A percentile compares a stretch with the other conserved stretches of the same genome.
phyloP scores from a whole-genome alignment of 805 yeast species.

The Saccharomycopsis babjevae region DNA sequence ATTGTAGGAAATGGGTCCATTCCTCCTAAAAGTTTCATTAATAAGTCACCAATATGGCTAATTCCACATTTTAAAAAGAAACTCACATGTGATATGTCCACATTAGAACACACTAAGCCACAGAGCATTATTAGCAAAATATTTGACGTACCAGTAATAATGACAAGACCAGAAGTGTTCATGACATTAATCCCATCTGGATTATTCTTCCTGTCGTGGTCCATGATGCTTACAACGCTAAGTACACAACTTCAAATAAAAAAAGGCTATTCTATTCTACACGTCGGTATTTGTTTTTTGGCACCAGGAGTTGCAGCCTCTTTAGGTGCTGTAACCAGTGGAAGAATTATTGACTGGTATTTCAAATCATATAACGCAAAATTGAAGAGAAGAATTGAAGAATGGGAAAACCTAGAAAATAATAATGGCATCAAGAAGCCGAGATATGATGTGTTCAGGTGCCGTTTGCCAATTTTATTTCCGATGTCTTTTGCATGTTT shows the following conservation, averaged over 20 bases:
- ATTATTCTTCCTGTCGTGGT: slow-evolving; percentile 60
- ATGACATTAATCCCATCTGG: slow-evolving; percentile 38
- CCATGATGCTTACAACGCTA: slow-evolving; percentile 55
- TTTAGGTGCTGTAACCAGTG: slow-evolving; percentile 48
- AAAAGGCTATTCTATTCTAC: slow-evolving; percentile 42
- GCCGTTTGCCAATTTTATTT: slow-evolving; percentile 9
- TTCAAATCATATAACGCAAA: slow-evolving; percentile 28
- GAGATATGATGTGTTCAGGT: slow-evolving; percentile 5
- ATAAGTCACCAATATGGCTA: slow-evolving; percentile 37
- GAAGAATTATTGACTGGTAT: slow-evolving; percentile 43
- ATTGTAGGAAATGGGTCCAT: slow-evolving; percentile 70
- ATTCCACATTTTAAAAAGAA: slow-evolving; percentile 25
- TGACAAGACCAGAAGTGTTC: slow-evolving; percentile 1
- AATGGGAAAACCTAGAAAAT: slow-evolving; percentile 11
- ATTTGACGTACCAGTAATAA: slow-evolving; percentile 19
- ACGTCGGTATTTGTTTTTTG: slow-evolving; percentile 62
- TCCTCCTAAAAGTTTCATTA: slow-evolving; percentile 34
- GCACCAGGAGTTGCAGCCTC: slow-evolving; percentile 66
- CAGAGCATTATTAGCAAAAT: slow-evolving; percentile 2
- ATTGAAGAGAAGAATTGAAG: slow-evolving; percentile 20
- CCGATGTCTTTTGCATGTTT: slow-evolving; percentile 10
- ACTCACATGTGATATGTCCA: slow-evolving; percentile 25
- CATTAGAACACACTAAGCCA: slow-evolving; percentile 18
- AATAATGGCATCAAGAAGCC: background rate
- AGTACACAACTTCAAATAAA: slow-evolving; percentile 40